Evolutionary conservation across 139 green algal genomes (phyloP), one percentile per base, ranked within the genome.

Genomic region (Coelastrella sp.): DNA sequence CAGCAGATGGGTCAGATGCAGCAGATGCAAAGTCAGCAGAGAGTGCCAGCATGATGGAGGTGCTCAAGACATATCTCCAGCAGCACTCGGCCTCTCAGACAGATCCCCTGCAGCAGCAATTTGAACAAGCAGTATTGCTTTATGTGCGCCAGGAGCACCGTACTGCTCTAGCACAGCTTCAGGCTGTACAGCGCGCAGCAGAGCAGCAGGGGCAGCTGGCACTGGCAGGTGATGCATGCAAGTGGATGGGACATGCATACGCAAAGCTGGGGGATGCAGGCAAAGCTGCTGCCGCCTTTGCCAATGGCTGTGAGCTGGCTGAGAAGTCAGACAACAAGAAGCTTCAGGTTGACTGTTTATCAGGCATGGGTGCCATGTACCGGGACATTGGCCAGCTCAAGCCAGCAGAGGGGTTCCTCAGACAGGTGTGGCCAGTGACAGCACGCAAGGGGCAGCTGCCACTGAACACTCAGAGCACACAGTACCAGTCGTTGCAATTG

Each of bases 271-370:
- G 76, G 0, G 90, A 92, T 56, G 70, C 79, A 6, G 84, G 22
- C 5, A 81, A 87, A 56, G 92, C 90, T 17, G 85, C 91, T 78
- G 66, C 58, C 11, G 74, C 89, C 4, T 94, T 94, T 84, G 85
- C 75, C 7, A 80, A 92, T 25, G 92, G 92, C 15, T 88, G 35
- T 66, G 79, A 90, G 74, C 88, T 93, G 57, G 90, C 85, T 6
- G 63, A 75, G 72, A 22, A 83, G 75, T 63, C 70, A 0, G 75
- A 68, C 22, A 84, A 65, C 57, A 88, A 91, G 81, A 82, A 70
- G 68, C 59, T 88, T 14, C 66, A 94, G 83, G 82, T 93, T 49
- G 92, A 94, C 59, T 94, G 92, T 82, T 90, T 94, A 20, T 90
- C 84, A 12, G 92, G 92, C 20, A 81, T 94, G 74, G 92, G 92